Evolutionary conservation across 495 filamentous ascomycete genomes (phyloP).

Genomic region (Talaromyces proteolyticus): DNA sequence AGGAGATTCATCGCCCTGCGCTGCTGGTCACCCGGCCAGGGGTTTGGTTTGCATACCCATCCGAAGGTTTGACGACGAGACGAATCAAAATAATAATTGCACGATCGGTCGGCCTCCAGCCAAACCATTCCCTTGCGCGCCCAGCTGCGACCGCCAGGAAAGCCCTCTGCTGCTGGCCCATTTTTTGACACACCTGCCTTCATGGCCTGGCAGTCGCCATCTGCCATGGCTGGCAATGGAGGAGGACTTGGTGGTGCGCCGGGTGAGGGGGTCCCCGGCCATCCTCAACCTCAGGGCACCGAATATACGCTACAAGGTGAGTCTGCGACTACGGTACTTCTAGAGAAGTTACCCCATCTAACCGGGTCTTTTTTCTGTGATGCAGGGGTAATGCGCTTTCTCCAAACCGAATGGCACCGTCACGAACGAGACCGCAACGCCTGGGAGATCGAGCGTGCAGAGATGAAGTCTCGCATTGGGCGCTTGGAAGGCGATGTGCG

Average conservation of each 20-base stretch:
- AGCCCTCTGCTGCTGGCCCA: background rate
- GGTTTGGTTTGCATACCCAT: too few relatives aligned
- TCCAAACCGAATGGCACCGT: conserved; percentile 98
- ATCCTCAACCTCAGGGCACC: conserved; percentile 71
- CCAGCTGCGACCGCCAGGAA: background rate
- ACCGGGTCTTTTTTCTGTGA: conserved; percentile 1
- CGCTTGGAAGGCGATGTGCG: conserved; percentile 84
- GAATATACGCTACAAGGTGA: conserved; percentile 96
- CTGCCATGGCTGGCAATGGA: conserved; percentile 60
- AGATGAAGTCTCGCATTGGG: conserved; percentile 99
- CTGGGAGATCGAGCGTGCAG: conserved; percentile 97
- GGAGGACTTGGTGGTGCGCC: conserved; percentile 46
- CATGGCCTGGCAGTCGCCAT: conserved; percentile 60
- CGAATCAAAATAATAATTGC: too few relatives aligned
- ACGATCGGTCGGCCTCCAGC: too few relatives aligned
- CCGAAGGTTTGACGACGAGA: too few relatives aligned
- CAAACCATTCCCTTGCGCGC: background rate
- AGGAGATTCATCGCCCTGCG: too few relatives aligned
- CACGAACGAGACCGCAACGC: conserved; percentile 97
- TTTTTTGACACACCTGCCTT: conserved; percentile 1
- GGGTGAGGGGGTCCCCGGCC: conserved; percentile 46
- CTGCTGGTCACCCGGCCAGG: too few relatives aligned
- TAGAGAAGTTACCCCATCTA: too few relatives aligned
- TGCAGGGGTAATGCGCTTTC: conserved; percentile 96
- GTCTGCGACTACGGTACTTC: too few relatives aligned